Percentiles rank a stretch among this genome's conserved stretches.
Conservation (phyloP, 495 filamentous ascomycete species). For the Neurospora hispaniola region DNA sequence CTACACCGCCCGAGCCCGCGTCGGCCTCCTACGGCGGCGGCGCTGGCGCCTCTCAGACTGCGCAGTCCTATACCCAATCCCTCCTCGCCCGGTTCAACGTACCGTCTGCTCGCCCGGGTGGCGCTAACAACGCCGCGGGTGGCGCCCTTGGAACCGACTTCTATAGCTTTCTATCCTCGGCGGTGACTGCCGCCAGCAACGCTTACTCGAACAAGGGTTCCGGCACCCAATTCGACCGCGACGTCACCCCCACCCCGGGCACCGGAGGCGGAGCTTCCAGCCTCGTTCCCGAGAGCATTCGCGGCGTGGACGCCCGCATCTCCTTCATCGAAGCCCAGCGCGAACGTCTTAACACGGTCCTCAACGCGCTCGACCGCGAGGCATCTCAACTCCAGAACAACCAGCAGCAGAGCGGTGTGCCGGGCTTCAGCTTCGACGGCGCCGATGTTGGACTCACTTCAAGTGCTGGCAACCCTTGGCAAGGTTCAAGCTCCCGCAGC, state of each 20-base stretch:
- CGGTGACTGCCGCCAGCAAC: slow-evolving; percentile 37
- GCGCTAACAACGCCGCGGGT: slow-evolving; percentile 16
- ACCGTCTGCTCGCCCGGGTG: slow-evolving; percentile 40
- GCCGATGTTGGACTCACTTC: slow-evolving; percentile 4
- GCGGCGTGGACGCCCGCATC: slow-evolving; percentile 51
- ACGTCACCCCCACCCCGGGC: slow-evolving; percentile 38
- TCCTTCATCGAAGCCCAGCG: slow-evolving; percentile 62
- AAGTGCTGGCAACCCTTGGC: not conserved
- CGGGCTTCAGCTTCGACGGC: slow-evolving; percentile 23
- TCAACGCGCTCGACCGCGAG: slow-evolving; percentile 66
- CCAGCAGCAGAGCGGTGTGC: slow-evolving; percentile 18
- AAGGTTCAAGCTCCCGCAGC: not conserved
- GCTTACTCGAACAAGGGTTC: slow-evolving; percentile 1
- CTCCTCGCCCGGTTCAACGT: slow-evolving; percentile 79
- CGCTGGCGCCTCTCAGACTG: slow-evolving; percentile 22
- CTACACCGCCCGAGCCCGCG: slow-evolving; percentile 31
- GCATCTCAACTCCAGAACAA: slow-evolving; percentile 35
- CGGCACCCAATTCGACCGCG: slow-evolving; percentile 4
- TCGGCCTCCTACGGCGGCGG: slow-evolving; percentile 24
- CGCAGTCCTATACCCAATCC: slow-evolving; percentile 65
- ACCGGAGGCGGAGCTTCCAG: slow-evolving; percentile 25
- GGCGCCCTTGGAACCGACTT: slow-evolving; percentile 48
- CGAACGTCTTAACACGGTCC: slow-evolving; percentile 57
- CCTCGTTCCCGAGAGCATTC: slow-evolving; percentile 57
- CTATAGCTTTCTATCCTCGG: slow-evolving; percentile 65